Conservation (phyloP, 1,284 basidiomycete genomes). For the Ceratobasidium sp. region DNA sequence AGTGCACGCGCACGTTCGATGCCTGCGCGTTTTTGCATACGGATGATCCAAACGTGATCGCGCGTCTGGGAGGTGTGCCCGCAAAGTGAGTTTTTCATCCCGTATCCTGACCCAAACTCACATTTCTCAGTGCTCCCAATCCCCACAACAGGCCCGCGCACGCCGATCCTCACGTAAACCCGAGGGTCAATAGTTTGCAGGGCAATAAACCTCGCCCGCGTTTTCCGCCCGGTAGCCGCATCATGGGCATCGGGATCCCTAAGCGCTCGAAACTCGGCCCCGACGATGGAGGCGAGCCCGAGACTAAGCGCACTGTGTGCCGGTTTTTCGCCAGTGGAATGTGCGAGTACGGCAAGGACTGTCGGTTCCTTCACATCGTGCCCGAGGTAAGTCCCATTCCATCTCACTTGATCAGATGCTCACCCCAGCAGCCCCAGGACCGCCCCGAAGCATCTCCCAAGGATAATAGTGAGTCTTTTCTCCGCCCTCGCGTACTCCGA, state of each 20-base stretch:
- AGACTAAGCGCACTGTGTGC: conserved; percentile 40
- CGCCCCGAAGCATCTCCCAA: conserved; percentile 17
- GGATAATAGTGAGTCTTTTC: not conserved
- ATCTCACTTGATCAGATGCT: conserved; percentile 24
- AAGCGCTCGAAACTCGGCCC: too few relatives aligned
- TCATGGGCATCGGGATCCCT: conserved; percentile 44
- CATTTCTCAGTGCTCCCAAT: conserved; percentile 12
- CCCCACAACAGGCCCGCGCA: conserved; percentile 32
- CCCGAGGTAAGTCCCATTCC: conserved; percentile 31
- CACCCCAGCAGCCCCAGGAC: conserved; percentile 16
- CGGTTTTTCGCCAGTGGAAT: conserved; percentile 34
- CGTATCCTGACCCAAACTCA: not conserved
- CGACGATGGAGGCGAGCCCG: conserved; percentile 3
- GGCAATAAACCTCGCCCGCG: conserved; percentile 32
- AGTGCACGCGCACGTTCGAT: conserved; percentile 42
- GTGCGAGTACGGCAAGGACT: conserved; percentile 46
- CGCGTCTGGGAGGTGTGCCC: conserved; percentile 23
- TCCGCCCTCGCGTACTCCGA: too few relatives aligned
- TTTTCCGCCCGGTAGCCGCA: conserved; percentile 39
- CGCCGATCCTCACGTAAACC: conserved; percentile 42
- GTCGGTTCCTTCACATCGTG: conserved; percentile 30
- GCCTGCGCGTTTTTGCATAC: conserved; percentile 41
- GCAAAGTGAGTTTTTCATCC: conserved; percentile 24
- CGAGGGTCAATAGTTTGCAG: conserved; percentile 28
- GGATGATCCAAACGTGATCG: conserved; percentile 30